A percentile compares a stretch with the other conserved stretches of the same genome.
Evolutionary conservation across 2,329 filamentous ascomycete genomes (phyloP).

Genomic region (Aspergillus sp.): DNA sequence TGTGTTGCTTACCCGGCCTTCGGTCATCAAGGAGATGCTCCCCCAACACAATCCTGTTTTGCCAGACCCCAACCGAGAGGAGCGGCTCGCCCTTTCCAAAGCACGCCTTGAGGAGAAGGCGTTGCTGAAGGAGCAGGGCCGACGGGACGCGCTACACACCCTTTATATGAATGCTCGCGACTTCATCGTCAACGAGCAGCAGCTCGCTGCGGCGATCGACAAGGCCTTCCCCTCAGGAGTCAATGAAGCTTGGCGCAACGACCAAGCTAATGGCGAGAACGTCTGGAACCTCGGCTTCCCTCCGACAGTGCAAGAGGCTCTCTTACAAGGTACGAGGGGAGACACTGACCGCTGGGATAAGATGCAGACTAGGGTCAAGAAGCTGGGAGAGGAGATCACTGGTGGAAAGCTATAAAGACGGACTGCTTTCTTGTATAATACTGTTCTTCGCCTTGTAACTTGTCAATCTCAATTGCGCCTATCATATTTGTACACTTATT

Average conservation of each 20-base stretch:
- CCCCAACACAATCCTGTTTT: conserved; percentile 56
- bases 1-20: conserved; percentile 74
- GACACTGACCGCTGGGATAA: conserved; percentile 45
- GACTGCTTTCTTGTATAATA: conserved; percentile 29
- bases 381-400: conserved; percentile 69
- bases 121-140: conserved; percentile 60
- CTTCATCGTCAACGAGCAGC: conserved; percentile 83
- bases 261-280: conserved; percentile 48
- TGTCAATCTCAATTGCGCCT: conserved; percentile 12
- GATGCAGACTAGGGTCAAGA: conserved; percentile 63
- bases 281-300: conserved; percentile 57
- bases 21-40: conserved; percentile 60
- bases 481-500: conserved; percentile 10
- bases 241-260: conserved; percentile 49
- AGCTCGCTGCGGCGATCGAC: conserved; percentile 76
- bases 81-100: conserved; percentile 52
- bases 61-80: conserved; percentile 66
- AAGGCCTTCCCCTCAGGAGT: conserved; percentile 71
- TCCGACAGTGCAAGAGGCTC: conserved; percentile 43
- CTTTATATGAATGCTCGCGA: conserved; percentile 86
- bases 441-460: conserved; percentile 17
- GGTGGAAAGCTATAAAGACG: conserved; percentile 62
- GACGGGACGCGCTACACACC: conserved; percentile 75
- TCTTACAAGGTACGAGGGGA: conserved; percentile 36
- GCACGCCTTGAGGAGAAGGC: conserved; percentile 49